Evolutionary conservation across 768 basidiomycete genomes (phyloP).

Genomic region (Phaeotremella skinneri): DNA sequence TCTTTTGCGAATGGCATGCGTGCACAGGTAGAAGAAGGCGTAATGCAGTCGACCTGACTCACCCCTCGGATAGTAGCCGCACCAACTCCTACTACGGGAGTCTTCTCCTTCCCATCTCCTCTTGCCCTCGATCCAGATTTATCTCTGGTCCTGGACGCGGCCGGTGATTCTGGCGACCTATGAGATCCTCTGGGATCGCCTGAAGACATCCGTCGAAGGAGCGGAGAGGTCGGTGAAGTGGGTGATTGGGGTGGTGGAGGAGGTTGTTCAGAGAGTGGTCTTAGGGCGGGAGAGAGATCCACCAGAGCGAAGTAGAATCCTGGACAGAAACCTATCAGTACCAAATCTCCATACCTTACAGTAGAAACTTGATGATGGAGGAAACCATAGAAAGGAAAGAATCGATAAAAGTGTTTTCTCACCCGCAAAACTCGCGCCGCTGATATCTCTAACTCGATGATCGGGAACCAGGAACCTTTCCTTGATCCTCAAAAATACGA

Average conservation of each 20-base stretch:
- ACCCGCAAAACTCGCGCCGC: constrained; percentile 93
- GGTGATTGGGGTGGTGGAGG: constrained; percentile 53
- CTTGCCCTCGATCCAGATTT: constrained; percentile 10
- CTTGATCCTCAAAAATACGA: constrained; percentile 94
- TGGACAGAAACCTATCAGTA: constrained; percentile 51
- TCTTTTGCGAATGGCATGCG: constrained; percentile 6
- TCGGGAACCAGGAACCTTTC: constrained; percentile 95
- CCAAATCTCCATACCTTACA: not conserved
- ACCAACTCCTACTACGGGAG: constrained; percentile 52
- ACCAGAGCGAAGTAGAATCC: constrained; percentile 96
- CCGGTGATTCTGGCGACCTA: not conserved
- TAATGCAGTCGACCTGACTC: constrained; percentile 12
- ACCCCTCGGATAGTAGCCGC: constrained; percentile 39
- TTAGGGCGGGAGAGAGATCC: constrained; percentile 72
- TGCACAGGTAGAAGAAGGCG: constrained; percentile 3
- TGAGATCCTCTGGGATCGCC: not conserved
- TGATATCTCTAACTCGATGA: constrained; percentile 88
- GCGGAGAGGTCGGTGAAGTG: constrained; percentile 46
- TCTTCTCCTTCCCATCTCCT: constrained; percentile 43
- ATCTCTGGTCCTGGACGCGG: constrained; percentile 6
- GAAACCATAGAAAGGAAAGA: not conserved
- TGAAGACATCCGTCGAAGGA: constrained; percentile 36
- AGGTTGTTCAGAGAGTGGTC: constrained; percentile 49
- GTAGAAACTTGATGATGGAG: not conserved
- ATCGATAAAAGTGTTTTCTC: no score